phyloP scores from a whole-genome alignment of 257 asterid genomes.

The Misopates orontium region DNA sequence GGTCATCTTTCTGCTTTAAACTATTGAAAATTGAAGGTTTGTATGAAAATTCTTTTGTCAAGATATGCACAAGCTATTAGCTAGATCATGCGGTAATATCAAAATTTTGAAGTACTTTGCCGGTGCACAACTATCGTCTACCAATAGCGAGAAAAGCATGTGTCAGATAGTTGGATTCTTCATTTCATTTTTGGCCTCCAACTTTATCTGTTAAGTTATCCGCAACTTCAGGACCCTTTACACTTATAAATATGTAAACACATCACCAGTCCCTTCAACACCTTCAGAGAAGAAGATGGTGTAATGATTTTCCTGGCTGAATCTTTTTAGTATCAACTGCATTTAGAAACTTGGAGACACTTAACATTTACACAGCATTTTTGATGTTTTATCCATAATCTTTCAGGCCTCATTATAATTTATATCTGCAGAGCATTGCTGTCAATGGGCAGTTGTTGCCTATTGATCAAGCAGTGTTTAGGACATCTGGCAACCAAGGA shows the following conservation, averaged over 20 bases:
- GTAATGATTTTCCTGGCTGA: constrained; percentile 10
- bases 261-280: constrained; percentile 13
- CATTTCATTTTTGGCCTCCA: background rate
- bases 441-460: constrained; percentile 61
- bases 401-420: constrained; percentile 77
- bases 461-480: constrained; percentile 61
- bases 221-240: constrained; percentile 6
- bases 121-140: background rate
- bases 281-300: background rate
- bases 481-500: constrained; percentile 57
- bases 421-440: constrained; percentile 63
- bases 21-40: background rate
- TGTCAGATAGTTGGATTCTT: constrained; percentile 1
- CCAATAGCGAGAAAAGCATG: background rate
- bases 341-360: constrained; percentile 6
- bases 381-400: constrained; percentile 14
- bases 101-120: background rate
- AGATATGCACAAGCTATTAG: too few species aligned
- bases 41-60: too few species aligned
- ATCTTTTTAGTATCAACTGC: background rate
- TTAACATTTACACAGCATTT: constrained; percentile 13
- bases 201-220: background rate
- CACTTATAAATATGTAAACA: constrained; percentile 7
- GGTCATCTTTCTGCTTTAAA: background rate
- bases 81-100: too few species aligned